Evolutionary conservation across 805 yeast genomes (phyloP), one percentile per base, ranked within the genome.

Genomic region (Spencermartinsiella europaea): DNA sequence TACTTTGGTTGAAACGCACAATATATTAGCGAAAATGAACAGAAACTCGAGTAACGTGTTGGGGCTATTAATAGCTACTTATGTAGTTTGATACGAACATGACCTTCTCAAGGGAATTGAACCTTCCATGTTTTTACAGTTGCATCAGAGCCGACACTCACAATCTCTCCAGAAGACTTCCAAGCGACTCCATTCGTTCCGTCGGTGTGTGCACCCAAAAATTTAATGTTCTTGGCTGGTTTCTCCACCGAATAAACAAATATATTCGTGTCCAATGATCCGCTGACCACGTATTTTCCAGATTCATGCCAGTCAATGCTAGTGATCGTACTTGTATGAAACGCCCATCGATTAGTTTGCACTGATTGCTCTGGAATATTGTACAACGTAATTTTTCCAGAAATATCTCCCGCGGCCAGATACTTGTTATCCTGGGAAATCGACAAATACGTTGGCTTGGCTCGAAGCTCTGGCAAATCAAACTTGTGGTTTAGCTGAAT

Each of bases 341-440:
- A 91, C 0, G 95, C 83, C 99, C 99, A 93, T 62, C 97, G 78
- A 0, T 95, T 79, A 2, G 98, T 88, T 16, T 64, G 58, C 5
- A 86, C 68, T 2, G 74, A 55, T 42, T 70, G 76, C 34, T 79
- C 80, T 2, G 62, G 63, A 4, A 80, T 62, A 52, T 79, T 74
- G 65, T 79, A 88, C 33, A 90, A 71, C n/a, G 82, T 67, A 53
- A 89, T 87, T 64, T 91, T 93, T 28, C 99, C 99, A 44, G 83
- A 72, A 3, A 74, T 73, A 58, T 90, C 97, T 44, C 96, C 97
- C 21, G 83, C 85, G 0, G 98, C 98, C 15, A 84, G 71, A 50
- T 68, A 76, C 46, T 71, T 64, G 5, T 79, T 85, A 55, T 81
- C 73, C 3, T 88, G 91, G 1, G 96, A 86, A 22, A 86, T 76